Percentiles rank a stretch among this genome's conserved stretches.
Evolutionary conservation across 2,329 filamentous ascomycete genomes (phyloP).

Genomic region (Beauveria asiatica): DNA sequence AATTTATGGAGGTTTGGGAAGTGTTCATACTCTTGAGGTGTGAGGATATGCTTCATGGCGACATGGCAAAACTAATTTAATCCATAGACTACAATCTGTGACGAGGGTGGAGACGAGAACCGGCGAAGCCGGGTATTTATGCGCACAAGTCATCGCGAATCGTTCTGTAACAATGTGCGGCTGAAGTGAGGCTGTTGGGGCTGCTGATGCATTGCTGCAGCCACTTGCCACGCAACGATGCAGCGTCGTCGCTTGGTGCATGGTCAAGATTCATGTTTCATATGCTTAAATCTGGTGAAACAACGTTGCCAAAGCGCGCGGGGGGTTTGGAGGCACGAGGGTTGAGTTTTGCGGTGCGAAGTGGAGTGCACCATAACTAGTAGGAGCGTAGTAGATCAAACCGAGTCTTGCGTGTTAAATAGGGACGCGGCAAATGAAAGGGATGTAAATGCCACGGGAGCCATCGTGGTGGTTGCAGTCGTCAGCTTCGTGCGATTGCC

Average conservation of each 20-base stretch:
- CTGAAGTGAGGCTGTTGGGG: constrained; percentile 7
- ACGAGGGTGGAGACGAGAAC: neutral
- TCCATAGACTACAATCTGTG: neutral
- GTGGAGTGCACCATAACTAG: neutral
- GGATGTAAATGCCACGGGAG: neutral
- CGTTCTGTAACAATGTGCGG: neutral
- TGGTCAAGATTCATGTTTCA: neutral
- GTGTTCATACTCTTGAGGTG: constrained; percentile 1
- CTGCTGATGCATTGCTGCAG: constrained; percentile 2
- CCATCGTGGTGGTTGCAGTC: neutral
- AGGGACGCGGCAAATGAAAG: neutral
- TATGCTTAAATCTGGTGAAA: neutral
- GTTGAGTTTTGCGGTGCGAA: neutral
- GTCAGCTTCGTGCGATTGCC: neutral
- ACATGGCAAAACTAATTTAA: too few relatives aligned
- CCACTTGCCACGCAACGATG: neutral
- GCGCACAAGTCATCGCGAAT: neutral
- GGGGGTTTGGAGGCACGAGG: neutral
- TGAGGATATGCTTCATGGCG: constrained; percentile 6
- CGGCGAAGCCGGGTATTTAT: neutral
- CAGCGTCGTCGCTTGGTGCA: neutral
- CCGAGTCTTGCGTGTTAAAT: neutral
- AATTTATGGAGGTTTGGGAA: constrained; percentile 7
- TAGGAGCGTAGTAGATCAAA: neutral
- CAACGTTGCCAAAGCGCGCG: neutral